Evolutionary conservation across 1,284 basidiomycete genomes (phyloP).

Genomic region (Ceraceosorus guamensis): DNA sequence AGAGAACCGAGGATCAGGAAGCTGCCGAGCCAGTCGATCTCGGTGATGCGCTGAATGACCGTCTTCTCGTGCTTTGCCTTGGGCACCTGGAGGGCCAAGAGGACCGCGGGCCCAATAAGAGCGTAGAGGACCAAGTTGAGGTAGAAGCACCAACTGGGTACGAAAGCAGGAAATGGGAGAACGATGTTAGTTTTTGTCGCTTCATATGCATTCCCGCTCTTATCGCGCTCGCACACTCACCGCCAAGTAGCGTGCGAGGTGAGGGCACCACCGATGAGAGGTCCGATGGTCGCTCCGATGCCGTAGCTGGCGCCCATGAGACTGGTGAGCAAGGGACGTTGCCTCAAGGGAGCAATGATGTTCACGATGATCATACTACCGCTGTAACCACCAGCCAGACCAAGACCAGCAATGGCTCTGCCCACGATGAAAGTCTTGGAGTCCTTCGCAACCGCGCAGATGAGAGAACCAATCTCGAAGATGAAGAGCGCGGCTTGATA

Average conservation of each 20-base stretch:
- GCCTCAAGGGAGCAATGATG: conserved; percentile 14
- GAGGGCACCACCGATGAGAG: conserved; percentile 26
- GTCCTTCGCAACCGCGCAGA: conserved; percentile 30
- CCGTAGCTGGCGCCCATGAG: conserved; percentile 24
- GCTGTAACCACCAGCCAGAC: conserved; percentile 30
- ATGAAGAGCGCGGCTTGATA: conserved; percentile 21
- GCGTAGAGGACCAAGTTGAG: conserved; percentile 23
- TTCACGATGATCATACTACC: conserved; percentile 28
- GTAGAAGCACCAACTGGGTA: conserved; percentile 26
- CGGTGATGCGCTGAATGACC: conserved; percentile 12
- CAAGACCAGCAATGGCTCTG: conserved; percentile 30
- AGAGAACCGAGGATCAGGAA: conserved; percentile 32
- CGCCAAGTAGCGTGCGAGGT: conserved; percentile 32
- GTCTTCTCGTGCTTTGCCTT: background rate
- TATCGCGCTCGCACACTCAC: conserved; percentile 1
- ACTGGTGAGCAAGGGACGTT: conserved; percentile 18
- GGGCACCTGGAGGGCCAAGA: conserved; percentile 21
- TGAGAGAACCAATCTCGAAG: conserved; percentile 33
- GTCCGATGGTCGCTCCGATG: conserved; percentile 20
- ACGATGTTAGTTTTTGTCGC: no score
- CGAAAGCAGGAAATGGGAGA: no score
- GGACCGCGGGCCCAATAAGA: conserved; percentile 21
- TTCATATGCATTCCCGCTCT: no score
- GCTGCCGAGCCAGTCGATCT: conserved; percentile 42
- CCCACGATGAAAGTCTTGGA: conserved; percentile 35